phyloP scores from a whole-genome alignment of 495 filamentous ascomycete genomes.

The Cercophora newfieldiana region DNA sequence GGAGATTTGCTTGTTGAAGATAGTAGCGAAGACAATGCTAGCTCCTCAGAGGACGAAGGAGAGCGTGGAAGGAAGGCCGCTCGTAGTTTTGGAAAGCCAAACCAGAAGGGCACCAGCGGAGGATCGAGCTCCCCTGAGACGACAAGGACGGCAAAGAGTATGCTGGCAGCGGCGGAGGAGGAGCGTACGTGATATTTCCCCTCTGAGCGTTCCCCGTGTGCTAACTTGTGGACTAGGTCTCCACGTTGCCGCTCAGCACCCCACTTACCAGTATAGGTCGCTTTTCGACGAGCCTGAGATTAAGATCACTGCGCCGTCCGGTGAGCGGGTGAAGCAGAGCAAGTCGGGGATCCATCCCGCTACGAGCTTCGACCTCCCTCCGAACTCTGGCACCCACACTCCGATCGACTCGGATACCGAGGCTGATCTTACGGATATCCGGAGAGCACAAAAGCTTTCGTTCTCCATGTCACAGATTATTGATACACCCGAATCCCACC shows the following conservation, averaged over 20 bases:
- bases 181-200: constrained; percentile 61
- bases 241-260: constrained; percentile 43
- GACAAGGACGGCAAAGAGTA: constrained; percentile 49
- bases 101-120: neutral
- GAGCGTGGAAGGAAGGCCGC: constrained; percentile 50
- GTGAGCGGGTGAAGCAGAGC: constrained; percentile 52
- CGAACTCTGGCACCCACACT: constrained; percentile 67
- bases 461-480: constrained; percentile 77
- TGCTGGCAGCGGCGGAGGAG: constrained; percentile 71
- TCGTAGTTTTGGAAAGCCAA: constrained; percentile 34
- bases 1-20: constrained; percentile 58
- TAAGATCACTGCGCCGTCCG: constrained; percentile 62
- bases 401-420: constrained; percentile 86
- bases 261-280: constrained; percentile 44
- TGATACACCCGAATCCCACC: constrained; percentile 70
- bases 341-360: constrained; percentile 75
- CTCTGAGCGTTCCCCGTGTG: neutral
- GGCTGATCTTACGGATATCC: constrained; percentile 78
- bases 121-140: constrained; percentile 9
- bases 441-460: constrained; percentile 77
- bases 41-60: constrained; percentile 52
- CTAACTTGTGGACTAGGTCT: constrained; percentile 38
- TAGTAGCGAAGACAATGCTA: constrained; percentile 55
- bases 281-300: constrained; percentile 65
- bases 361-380: constrained; percentile 71